Evolutionary conservation across 225 moss, liverwort and hornwort species (phyloP).

Genomic region (Physcomitrium patens): DNA sequence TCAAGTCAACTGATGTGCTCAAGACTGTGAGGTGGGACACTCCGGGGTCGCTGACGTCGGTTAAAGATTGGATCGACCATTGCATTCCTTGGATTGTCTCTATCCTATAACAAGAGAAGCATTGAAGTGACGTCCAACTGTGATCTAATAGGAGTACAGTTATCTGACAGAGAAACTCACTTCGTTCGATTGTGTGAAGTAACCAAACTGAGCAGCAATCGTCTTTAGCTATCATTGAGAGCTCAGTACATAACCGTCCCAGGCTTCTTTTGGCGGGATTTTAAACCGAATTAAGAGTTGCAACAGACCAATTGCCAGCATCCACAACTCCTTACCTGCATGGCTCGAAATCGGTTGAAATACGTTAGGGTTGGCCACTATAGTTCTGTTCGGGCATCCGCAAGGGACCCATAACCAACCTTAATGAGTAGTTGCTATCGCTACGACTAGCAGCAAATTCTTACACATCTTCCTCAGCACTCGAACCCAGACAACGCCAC

Average conservation of each 20-base stretch:
- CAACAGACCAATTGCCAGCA: not conserved
- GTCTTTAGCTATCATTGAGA: not conserved
- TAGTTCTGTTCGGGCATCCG: no score
- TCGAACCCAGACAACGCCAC: no score
- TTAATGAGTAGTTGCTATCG: no score
- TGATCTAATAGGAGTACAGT: not conserved
- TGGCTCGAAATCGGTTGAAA: not conserved
- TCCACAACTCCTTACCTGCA: not conserved
- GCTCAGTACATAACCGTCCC: slow-evolving; percentile 13
- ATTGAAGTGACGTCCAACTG: slow-evolving; percentile 1
- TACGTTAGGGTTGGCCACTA: not conserved
- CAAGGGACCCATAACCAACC: no score
- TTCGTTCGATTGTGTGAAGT: not conserved
- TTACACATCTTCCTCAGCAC: no score
- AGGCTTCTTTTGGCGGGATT: not conserved
- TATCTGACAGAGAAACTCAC: slow-evolving; percentile 15
- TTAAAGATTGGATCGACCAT: not conserved
- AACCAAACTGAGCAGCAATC: not conserved
- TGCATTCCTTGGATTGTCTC: slow-evolving; percentile 5
- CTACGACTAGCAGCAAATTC: no score
- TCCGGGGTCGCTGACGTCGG: slow-evolving; percentile 4
- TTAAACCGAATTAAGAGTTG: not conserved
- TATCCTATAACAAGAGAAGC: slow-evolving; percentile 10
- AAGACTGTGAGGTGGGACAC: slow-evolving; percentile 20
- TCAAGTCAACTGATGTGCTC: slow-evolving; percentile 22